Evolutionary conservation across 768 basidiomycete genomes (phyloP).

Genomic region (Pluteus cervinus): DNA sequence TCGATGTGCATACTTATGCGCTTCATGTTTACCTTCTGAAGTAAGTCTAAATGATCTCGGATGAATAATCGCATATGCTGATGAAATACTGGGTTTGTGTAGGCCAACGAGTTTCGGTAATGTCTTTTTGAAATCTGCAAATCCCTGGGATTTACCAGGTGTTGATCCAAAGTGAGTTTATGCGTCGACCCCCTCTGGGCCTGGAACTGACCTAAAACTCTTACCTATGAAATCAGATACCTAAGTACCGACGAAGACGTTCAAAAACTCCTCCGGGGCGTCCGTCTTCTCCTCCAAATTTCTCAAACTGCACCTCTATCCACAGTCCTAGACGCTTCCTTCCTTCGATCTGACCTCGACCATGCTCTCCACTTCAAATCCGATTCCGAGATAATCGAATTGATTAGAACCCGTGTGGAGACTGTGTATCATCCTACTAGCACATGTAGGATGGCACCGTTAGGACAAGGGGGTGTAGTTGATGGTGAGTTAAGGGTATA

Average conservation of each 20-base stretch:
- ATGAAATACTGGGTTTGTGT: neutral
- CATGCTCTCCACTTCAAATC: slow-evolving; percentile 24
- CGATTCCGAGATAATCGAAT: slow-evolving; percentile 32
- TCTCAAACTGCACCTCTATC: slow-evolving; percentile 29
- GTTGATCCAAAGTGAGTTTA: slow-evolving; percentile 36
- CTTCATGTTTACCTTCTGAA: slow-evolving; percentile 37
- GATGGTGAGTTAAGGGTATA: slow-evolving; percentile 37
- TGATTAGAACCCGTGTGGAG: slow-evolving; percentile 33
- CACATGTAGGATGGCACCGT: slow-evolving; percentile 40
- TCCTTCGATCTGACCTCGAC: slow-evolving; percentile 28
- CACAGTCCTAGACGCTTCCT: slow-evolving; percentile 22
- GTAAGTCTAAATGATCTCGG: slow-evolving; percentile 14
- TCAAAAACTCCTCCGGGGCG: slow-evolving; percentile 30
- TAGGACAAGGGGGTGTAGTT: slow-evolving; percentile 35
- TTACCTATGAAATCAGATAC: no score
- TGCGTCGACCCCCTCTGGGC: no score
- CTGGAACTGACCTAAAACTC: no score
- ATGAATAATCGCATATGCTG: neutral
- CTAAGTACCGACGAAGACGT: slow-evolving; percentile 30
- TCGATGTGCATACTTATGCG: slow-evolving; percentile 31
- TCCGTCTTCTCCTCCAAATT: slow-evolving; percentile 28
- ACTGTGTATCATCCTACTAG: slow-evolving; percentile 41
- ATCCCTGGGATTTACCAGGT: slow-evolving; percentile 37
- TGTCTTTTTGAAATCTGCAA: slow-evolving; percentile 31
- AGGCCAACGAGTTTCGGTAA: slow-evolving; percentile 39